Evolutionary conservation across 306 rosid genomes (phyloP).

Genomic region (Vigna hirtella): DNA sequence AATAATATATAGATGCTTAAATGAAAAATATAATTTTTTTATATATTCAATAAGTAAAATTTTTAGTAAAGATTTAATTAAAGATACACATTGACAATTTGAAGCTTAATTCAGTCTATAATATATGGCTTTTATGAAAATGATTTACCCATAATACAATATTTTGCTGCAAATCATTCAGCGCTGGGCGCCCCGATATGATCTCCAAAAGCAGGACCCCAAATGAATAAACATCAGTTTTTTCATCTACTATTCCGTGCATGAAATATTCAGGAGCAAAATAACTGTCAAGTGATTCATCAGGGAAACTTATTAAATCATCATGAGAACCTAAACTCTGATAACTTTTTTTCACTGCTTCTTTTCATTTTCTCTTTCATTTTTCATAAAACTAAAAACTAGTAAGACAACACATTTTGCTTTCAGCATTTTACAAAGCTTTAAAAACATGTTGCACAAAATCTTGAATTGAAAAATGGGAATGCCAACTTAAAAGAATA

Average conservation of each 20-base stretch:
- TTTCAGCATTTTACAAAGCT: background rate
- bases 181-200: conserved; percentile 81
- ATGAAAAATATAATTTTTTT: too few species aligned
- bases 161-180: conserved; percentile 65
- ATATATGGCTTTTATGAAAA: conserved; percentile 12
- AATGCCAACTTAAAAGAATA: background rate
- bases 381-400: background rate
- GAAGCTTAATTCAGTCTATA: too few species aligned
- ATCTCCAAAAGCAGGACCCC: conserved; percentile 93
- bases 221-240: conserved; percentile 87
- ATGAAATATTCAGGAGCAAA: conserved; percentile 96
- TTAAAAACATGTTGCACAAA: background rate
- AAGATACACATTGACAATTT: too few species aligned
- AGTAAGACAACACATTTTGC: too few species aligned
- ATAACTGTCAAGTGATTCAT: conserved; percentile 62
- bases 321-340: background rate
- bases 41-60: too few species aligned
- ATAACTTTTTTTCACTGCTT: background rate
- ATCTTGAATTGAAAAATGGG: too few species aligned
- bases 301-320: conserved; percentile 13
- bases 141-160: conserved; percentile 73
- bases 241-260: conserved; percentile 96
- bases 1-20: too few species aligned
- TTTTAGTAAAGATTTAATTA: too few species aligned
- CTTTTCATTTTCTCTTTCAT: too few species aligned